Base-by-base conservation (phyloP, 305 asterid genomes). In the Fraxinus sp. region DNA sequence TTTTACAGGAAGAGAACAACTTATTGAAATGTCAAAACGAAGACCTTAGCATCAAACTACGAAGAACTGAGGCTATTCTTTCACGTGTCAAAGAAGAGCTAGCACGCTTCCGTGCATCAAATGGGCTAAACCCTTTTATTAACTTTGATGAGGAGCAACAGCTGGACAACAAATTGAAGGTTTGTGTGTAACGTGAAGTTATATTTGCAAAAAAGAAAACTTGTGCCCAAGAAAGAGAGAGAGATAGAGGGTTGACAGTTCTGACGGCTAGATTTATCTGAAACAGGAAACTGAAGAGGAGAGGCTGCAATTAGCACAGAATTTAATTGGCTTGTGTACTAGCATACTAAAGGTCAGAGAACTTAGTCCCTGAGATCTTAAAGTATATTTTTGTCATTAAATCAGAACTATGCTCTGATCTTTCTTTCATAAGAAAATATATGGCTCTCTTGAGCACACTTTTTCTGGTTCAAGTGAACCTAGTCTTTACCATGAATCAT, bases 271-370 rank as follows among this genome's bases (percentile, higher is more conserved):
- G 41, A 52, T 77, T 55, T 78, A 55, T 81, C 70, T 84, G 84
- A 74, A 82, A 88, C 91, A 97, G 99, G 99, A 92, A 87, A 87
- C 90, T 10, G 99, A 94, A 90, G 96, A 92, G 79, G 98, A 94
- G 87, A 91, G 93, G 80, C 83, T 94, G 82, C 98, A 94, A 82
- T 86, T 97, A 84, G 98, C 98, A 85, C 97, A 91, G 87, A 93
- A 93, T 89, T 86, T 97, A 86, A 82, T 93, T 77, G 90, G 97
- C 91, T 80, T 93, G 77, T 93, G 98, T 77, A 91, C 97, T 85
- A 87, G 88, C 72, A 94, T 97, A 70, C 86, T 96, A 55, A 89
- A 90, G 97, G 99, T 93, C 59, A 85, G 92, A 62, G 41, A 16
- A 37, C n/a, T 16, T 80, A 37, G 49, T 57, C 46, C n/a, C 22